Percentiles rank a stretch among this genome's conserved stretches.
phyloP scores from a whole-genome alignment of 2,329 filamentous ascomycete species.

The Paramyrothecium roridum region DNA sequence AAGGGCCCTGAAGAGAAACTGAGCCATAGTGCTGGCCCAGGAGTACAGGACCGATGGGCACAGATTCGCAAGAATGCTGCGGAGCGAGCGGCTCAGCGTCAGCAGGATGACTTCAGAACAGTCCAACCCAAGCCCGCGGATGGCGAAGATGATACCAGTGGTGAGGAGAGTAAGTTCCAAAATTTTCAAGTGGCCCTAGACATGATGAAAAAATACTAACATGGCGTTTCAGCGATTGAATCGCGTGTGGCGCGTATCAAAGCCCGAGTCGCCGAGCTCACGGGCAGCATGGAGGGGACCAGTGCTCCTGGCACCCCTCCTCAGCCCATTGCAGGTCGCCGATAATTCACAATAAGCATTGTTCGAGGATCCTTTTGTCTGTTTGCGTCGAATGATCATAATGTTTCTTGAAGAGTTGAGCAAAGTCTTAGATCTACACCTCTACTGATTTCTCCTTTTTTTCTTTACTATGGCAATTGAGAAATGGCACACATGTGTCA shows the following conservation, averaged over 20 bases:
- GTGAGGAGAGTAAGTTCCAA: constrained; percentile 80
- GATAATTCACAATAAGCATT: neutral
- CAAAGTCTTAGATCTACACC: neutral
- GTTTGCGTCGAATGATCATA: neutral
- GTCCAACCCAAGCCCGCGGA: constrained; percentile 55
- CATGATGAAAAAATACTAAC: constrained; percentile 18
- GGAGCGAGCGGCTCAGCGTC: constrained; percentile 65
- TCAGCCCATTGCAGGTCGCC: neutral
- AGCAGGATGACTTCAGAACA: constrained; percentile 62
- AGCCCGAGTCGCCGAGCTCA: constrained; percentile 91
- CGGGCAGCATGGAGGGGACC: constrained; percentile 71
- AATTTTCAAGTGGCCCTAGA: neutral
- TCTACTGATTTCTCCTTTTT: neutral
- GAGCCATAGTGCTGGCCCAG: constrained; percentile 27
- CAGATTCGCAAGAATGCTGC: constrained; percentile 95
- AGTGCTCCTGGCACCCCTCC: constrained; percentile 27
- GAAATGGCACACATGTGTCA: neutral
- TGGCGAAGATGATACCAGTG: constrained; percentile 84
- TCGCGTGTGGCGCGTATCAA: constrained; percentile 96
- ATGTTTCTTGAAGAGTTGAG: neutral
- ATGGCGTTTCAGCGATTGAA: constrained; percentile 72
- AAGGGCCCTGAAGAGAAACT: constrained; percentile 26
- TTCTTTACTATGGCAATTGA: neutral
- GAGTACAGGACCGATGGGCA: constrained; percentile 78
- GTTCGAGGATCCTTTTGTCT: neutral